Conservation (phyloP, 805 yeast genomes). For the Spathaspora girioi region DNA sequence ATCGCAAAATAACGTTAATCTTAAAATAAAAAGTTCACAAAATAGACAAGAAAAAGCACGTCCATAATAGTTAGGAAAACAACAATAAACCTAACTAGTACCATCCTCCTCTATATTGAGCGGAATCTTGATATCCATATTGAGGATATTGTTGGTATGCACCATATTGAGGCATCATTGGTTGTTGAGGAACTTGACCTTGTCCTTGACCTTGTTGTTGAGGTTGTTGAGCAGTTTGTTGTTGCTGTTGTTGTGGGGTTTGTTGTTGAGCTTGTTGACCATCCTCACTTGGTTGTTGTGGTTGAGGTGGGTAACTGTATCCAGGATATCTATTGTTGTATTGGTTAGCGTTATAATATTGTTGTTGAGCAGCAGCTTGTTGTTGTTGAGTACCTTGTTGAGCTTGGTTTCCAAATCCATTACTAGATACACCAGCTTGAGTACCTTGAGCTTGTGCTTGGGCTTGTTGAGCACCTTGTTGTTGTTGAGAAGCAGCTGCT, state of each 20-base stretch:
- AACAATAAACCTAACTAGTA: slow-evolving; percentile 18
- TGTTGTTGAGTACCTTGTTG: slow-evolving; percentile 6
- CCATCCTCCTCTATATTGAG: slow-evolving; percentile 45
- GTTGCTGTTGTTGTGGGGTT: slow-evolving; percentile 13
- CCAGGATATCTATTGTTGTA: slow-evolving; percentile 28
- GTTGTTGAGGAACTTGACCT: slow-evolving; percentile 33
- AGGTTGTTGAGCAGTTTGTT: slow-evolving; percentile 1
- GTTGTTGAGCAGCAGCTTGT: too few relatives aligned
- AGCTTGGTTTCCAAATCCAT: slow-evolving; percentile 4
- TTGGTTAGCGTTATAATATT: slow-evolving; percentile 28
- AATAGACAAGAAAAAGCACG: not conserved
- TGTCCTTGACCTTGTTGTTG: slow-evolving; percentile 18
- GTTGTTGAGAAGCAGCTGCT: slow-evolving; percentile 5
- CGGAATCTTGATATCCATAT: slow-evolving; percentile 42
- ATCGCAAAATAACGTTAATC: not conserved
- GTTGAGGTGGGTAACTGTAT: slow-evolving; percentile 27
- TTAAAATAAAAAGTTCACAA: not conserved
- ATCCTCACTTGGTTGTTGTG: slow-evolving; percentile 8
- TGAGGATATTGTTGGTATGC: slow-evolving; percentile 48
- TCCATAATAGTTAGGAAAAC: not conserved
- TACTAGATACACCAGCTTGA: not conserved
- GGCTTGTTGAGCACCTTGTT: slow-evolving; percentile 4
- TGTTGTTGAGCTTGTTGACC: slow-evolving; percentile 2
- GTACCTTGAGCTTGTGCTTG: slow-evolving; percentile 4
- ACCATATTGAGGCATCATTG: slow-evolving; percentile 39